Conservation (phyloP, 805 yeast genomes). For the Kazachstania psychrophila region DNA sequence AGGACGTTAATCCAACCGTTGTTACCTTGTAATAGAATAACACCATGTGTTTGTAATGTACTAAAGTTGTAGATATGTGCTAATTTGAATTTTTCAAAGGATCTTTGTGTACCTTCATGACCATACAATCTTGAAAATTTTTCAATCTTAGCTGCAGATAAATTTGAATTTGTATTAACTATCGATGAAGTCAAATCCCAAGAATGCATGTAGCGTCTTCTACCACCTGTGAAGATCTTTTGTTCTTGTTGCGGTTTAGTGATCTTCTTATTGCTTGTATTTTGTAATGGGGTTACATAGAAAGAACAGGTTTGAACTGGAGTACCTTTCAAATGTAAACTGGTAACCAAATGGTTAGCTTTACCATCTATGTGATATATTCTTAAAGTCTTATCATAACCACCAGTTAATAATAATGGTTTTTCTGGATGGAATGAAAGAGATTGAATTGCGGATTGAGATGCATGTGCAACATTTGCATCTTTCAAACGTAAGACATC, state of each 20-base stretch:
- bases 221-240: constrained; percentile 72
- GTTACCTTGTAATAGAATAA: constrained; percentile 68
- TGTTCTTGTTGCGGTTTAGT: constrained; percentile 26
- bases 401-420: constrained; percentile 81
- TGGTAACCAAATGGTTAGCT: constrained; percentile 67
- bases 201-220: constrained; percentile 83
- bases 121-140: constrained; percentile 88
- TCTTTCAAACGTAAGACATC: constrained; percentile 80
- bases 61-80: constrained; percentile 35
- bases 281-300: constrained; percentile 19
- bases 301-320: constrained; percentile 66
- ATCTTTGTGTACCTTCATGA: constrained; percentile 72
- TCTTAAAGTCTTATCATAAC: constrained; percentile 82
- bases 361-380: constrained; percentile 88
- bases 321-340: constrained; percentile 65
- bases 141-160: constrained; percentile 42
- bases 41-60: constrained; percentile 41
- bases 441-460: constrained; percentile 78
- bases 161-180: constrained; percentile 7
- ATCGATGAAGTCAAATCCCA: constrained; percentile 73
- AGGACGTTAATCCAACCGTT: constrained; percentile 87
- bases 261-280: constrained; percentile 2
- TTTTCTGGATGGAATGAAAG: constrained; percentile 69
- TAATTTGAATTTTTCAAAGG: constrained; percentile 77
- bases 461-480: constrained; percentile 61